Conservation (phyloP, 345 rosid genomes). For the Aegle marmelos region DNA sequence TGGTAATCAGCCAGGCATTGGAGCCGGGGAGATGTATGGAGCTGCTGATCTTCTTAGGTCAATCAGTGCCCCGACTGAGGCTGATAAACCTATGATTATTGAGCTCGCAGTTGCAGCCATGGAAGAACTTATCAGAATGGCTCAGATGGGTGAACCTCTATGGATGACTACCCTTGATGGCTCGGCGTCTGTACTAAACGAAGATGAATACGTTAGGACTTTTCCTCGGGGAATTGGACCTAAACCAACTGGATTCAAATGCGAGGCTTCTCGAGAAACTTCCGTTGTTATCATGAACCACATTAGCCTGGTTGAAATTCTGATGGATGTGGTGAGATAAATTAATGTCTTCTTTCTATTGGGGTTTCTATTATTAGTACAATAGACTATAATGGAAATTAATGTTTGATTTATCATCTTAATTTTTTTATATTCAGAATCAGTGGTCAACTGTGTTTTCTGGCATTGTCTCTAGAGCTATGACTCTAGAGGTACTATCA, state of each 20-base stretch:
- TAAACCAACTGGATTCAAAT: slow-evolving; percentile 54
- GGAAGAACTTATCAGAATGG: slow-evolving; percentile 82
- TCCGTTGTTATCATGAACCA: slow-evolving; percentile 67
- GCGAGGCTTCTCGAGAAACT: slow-evolving; percentile 79
- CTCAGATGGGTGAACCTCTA: slow-evolving; percentile 72
- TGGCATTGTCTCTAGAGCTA: slow-evolving; percentile 66
- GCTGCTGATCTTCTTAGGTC: slow-evolving; percentile 73
- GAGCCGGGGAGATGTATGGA: slow-evolving; percentile 56
- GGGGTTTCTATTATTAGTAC: neutral
- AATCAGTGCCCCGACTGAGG: slow-evolving; percentile 49
- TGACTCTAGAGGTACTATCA: slow-evolving; percentile 57
- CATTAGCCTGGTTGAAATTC: slow-evolving; percentile 60
- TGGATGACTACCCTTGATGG: slow-evolving; percentile 68
- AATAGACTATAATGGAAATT: neutral
- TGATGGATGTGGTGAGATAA: slow-evolving; percentile 69
- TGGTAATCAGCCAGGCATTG: slow-evolving; percentile 41
- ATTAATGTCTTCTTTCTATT: neutral
- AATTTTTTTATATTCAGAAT: slow-evolving; percentile 37
- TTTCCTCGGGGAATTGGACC: slow-evolving; percentile 66
- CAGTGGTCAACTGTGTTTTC: slow-evolving; percentile 77
- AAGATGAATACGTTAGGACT: slow-evolving; percentile 59
- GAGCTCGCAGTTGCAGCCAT: slow-evolving; percentile 87
- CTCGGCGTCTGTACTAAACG: slow-evolving; percentile 34
- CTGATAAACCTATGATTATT: slow-evolving; percentile 60
- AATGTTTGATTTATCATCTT: neutral